Evolutionary conservation across 2,329 filamentous ascomycete genomes (phyloP).

Genomic region (Cercospora brassicicola): DNA sequence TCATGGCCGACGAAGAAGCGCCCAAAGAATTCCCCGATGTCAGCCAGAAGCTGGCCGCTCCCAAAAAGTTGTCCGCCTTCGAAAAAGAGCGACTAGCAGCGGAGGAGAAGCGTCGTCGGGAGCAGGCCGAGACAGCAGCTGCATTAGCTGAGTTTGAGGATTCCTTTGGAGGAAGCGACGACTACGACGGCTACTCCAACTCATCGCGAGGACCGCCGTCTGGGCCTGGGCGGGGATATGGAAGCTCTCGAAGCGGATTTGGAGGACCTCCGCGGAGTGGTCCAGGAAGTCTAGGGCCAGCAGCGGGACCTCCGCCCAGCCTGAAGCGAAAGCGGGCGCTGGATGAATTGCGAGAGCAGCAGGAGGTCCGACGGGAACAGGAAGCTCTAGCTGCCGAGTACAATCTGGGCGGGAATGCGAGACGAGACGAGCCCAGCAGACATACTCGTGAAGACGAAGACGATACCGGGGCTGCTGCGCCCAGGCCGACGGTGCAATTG

Average conservation of each 20-base stretch:
- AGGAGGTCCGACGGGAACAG: conserved; percentile 32
- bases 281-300: conserved; percentile 50
- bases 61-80: conserved; percentile 81
- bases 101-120: conserved; percentile 80
- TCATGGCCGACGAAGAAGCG: conserved; percentile 29
- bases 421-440: conserved; percentile 34
- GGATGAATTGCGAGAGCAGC: conserved; percentile 37
- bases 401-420: conserved; percentile 8
- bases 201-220: conserved; percentile 24
- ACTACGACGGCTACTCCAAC: conserved; percentile 36
- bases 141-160: conserved; percentile 87
- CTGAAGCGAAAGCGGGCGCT: conserved; percentile 39
- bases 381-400: conserved; percentile 24
- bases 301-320: conserved; percentile 38
- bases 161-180: conserved; percentile 59
- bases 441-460: conserved; percentile 34
- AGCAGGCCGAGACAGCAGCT: conserved; percentile 82
- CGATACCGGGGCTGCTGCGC: conserved; percentile 45
- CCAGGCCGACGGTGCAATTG: conserved; percentile 57
- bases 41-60: conserved; percentile 70
- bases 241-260: conserved; percentile 33
- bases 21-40: conserved; percentile 65
- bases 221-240: conserved; percentile 20
- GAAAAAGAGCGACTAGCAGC: conserved; percentile 86
- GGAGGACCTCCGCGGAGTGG: conserved; percentile 48